Base-by-base conservation (phyloP, 2,329 filamentous ascomycete species). In the Sporothrix schenckii region DNA sequence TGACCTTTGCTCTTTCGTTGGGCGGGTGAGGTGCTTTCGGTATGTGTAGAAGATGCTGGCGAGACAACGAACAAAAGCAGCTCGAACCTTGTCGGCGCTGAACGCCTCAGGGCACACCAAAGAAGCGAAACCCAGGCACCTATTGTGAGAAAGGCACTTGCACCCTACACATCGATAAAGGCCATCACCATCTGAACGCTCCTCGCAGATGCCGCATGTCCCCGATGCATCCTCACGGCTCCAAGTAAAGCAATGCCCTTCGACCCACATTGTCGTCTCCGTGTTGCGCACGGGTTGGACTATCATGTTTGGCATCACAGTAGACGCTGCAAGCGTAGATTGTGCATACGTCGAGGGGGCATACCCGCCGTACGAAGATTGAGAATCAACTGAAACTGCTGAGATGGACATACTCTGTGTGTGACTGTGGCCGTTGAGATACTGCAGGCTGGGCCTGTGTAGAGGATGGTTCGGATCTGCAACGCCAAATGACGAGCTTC, bases 401-500 rank as follows among this genome's bases (percentile, higher is more conserved):
- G 87, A 88, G 52, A 88, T 84, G 19, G 87, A 88, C 70, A 87
- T 76, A 72, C 87, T 88, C 14, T 86, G 80, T 66, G 86, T 84
- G 74, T 90, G 72, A 68, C 85, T 84, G 74, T 90, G 72, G 41
- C 73, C 72, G 74, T 87, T 88, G 16, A 92, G 83, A 80, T 94
- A 93, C 4, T 93, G 92, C 44, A 90, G 82, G 78, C 88, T 92
- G 5, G 91, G 90, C 54, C 91, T 85, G 74, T 92, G 87, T 24
- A 90, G 80, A 0, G 89, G 88, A 50, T 85, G 85, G 74, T 89
- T 86, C 78, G 89, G 89, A 75, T 92, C 92, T 2, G 66, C 71
- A 77, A 94, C 84, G 41, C 91, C 92, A 80, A 97, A 96, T 0
- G 94, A 97, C n/a, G 94, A 97, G 81, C 94, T 97, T 74, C 94